Evolutionary conservation across 305 asterid species (phyloP).

Genomic region (Solanum aculeatissimum): DNA sequence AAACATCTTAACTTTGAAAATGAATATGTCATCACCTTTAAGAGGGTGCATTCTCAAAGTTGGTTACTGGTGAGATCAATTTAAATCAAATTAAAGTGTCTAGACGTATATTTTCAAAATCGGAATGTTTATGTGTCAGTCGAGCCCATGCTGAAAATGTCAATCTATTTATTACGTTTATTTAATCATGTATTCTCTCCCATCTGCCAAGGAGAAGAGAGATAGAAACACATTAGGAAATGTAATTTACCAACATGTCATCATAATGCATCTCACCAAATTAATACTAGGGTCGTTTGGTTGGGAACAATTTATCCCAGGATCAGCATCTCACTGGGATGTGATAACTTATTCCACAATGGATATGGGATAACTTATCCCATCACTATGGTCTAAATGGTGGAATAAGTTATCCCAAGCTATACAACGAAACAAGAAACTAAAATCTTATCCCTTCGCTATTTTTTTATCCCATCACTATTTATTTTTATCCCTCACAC

Average conservation of each 20-base stretch:
- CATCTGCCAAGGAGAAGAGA: not conserved
- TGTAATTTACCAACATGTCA: not conserved
- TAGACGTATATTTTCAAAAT: not conserved
- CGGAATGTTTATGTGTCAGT: not conserved
- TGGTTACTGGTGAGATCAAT: not conserved
- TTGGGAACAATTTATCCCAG: too few relatives aligned
- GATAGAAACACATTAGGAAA: not conserved
- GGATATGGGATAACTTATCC: too few relatives aligned
- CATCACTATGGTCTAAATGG: too few relatives aligned
- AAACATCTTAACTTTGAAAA: not conserved
- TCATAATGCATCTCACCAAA: not conserved
- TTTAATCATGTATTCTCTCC: not conserved
- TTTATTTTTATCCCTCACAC: too few relatives aligned
- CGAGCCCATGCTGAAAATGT: accelerated
- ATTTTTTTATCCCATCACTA: too few relatives aligned
- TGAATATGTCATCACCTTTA: not conserved
- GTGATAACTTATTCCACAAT: too few relatives aligned
- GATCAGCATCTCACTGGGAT: too few relatives aligned
- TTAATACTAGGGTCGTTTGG: too few relatives aligned
- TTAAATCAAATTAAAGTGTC: not conserved
- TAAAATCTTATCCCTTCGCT: too few relatives aligned
- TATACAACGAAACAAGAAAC: too few relatives aligned
- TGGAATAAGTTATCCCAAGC: too few relatives aligned
- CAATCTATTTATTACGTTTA: not conserved
- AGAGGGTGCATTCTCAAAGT: not conserved